Conservation (phyloP, 2,329 filamentous ascomycete genomes). For the Dichotomopilus funicola region DNA sequence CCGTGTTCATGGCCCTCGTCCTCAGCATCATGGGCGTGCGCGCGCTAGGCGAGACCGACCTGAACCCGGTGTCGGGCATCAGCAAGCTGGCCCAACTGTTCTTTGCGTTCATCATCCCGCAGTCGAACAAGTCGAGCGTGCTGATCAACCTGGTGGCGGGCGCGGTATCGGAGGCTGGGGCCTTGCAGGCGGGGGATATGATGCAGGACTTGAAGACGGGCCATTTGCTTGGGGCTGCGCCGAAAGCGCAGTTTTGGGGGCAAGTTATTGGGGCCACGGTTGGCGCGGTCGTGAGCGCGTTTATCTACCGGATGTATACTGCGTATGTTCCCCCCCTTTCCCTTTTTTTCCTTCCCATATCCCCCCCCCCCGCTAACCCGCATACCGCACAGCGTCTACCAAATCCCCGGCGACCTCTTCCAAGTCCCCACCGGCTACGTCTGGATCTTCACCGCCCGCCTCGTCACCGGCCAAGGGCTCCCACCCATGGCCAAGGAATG, state of each 20-base stretch:
- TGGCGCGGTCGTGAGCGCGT: conserved; percentile 77
- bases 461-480: conserved; percentile 85
- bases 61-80: conserved; percentile 95
- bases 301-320: conserved; percentile 86
- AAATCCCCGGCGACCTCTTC: conserved; percentile 82
- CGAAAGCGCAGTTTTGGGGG: conserved; percentile 93
- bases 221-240: conserved; percentile 83
- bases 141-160: conserved; percentile 92
- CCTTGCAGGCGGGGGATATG: conserved; percentile 89
- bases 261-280: conserved; percentile 85
- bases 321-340: conserved; percentile 30
- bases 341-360: background rate
- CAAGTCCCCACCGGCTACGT: conserved; percentile 93
- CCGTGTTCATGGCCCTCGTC: conserved; percentile 77
- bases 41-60: conserved; percentile 73
- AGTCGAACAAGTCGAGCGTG: conserved; percentile 75
- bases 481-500: conserved; percentile 78
- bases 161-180: conserved; percentile 59
- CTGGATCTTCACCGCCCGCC: conserved; percentile 91
- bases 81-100: conserved; percentile 94
- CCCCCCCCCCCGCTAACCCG: background rate
- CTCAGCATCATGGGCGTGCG: conserved; percentile 68
- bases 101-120: conserved; percentile 83
- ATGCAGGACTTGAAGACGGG: conserved; percentile 98
- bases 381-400: conserved; percentile 58